Percentiles rank a stretch among this genome's conserved stretches.
Evolutionary conservation across 768 basidiomycete genomes (phyloP).

Genomic region (Termitomyces sp.): DNA sequence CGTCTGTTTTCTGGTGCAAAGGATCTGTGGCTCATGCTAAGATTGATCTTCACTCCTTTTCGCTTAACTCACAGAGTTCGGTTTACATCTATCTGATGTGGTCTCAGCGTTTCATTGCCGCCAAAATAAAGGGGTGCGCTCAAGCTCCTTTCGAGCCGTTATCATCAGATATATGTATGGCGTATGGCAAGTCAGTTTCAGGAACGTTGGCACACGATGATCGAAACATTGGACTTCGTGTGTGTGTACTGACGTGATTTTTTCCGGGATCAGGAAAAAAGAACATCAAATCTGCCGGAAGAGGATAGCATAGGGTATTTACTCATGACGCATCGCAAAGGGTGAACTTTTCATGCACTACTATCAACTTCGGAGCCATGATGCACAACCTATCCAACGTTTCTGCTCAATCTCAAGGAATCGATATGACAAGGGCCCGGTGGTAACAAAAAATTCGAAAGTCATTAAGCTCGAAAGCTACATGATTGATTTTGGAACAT

Average conservation of each 20-base stretch:
- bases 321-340: too few species aligned
- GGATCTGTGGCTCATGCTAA: background rate
- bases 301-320: too few species aligned
- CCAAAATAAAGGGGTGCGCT: background rate
- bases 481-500: background rate
- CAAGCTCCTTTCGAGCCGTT: background rate
- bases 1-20: slow-evolving; percentile 3
- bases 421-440: background rate
- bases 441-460: background rate
- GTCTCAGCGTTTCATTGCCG: too few species aligned
- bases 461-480: background rate
- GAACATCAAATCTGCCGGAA: background rate
- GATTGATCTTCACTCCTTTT: background rate
- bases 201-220: background rate
- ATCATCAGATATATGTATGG: background rate
- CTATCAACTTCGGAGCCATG: too few species aligned
- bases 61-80: background rate
- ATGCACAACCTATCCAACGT: background rate
- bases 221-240: background rate
- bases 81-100: background rate
- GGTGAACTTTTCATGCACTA: too few species aligned
- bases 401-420: background rate
- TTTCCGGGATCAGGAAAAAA: background rate
- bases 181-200: background rate
- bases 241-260: background rate